Conservation (phyloP, 2,329 filamentous ascomycete species). For the Alternaria gaisen region DNA sequence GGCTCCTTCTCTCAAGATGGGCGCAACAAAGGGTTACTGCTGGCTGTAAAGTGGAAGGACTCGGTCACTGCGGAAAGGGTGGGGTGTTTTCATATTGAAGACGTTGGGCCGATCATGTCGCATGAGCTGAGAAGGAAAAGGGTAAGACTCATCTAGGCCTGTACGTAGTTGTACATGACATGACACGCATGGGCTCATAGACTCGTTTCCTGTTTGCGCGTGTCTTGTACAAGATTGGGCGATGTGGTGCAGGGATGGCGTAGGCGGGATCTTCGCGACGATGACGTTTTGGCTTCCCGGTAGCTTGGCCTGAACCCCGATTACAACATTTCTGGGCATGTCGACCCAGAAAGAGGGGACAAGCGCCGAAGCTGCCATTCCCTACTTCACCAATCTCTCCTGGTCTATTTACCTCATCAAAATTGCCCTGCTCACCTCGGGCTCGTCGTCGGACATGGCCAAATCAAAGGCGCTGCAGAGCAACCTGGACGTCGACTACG, state of each 20-base stretch:
- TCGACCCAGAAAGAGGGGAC: slow-evolving; percentile 23
- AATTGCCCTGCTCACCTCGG: slow-evolving; percentile 30
- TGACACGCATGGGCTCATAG: too few species aligned
- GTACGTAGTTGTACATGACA: too few species aligned
- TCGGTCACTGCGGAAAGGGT: too few species aligned
- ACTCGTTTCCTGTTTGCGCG: neutral
- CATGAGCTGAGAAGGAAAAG: too few species aligned
- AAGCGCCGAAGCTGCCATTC: slow-evolving; percentile 23
- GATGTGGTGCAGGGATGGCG: slow-evolving; percentile 36
- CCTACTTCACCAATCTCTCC: slow-evolving; percentile 27
- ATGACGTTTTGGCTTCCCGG: slow-evolving; percentile 40
- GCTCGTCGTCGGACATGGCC: slow-evolving; percentile 40
- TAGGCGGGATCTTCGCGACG: slow-evolving; percentile 19
- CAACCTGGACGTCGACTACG: slow-evolving; percentile 84
- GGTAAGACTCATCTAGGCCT: too few species aligned
- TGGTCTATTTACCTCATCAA: slow-evolving; percentile 30
- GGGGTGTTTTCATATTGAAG: too few species aligned
- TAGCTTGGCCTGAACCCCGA: slow-evolving; percentile 35
- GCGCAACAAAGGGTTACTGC: too few species aligned
- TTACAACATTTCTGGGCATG: slow-evolving; percentile 39
- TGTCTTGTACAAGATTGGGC: slow-evolving; percentile 7
- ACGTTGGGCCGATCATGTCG: too few species aligned
- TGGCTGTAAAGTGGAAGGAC: too few species aligned
- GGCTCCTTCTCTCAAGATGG: too few species aligned
- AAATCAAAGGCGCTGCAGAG: slow-evolving; percentile 54